A percentile compares a stretch with the other conserved stretches of the same genome.
These are phyloP conservation scores for Saccharata proteae DNA, from an alignment of 2,329 filamentous ascomycete genomes.

Conservation along the genomic window DNA sequence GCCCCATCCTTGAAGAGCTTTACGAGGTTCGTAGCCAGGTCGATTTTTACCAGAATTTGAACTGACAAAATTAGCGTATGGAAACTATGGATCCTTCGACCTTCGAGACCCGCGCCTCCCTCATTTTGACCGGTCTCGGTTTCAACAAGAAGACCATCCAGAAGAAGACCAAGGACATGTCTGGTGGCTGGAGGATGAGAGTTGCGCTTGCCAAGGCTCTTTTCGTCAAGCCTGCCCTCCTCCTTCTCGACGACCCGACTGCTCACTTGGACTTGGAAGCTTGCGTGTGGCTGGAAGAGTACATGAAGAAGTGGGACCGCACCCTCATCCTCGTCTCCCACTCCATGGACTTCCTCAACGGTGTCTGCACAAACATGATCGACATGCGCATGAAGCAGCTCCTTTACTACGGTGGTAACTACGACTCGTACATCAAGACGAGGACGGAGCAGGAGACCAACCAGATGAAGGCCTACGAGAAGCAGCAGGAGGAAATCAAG, in stretches of 20 bases:
- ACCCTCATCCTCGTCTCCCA: constrained; percentile 95
- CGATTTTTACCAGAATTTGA: not conserved
- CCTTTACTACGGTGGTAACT: constrained; percentile 98
- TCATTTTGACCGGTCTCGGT: constrained; percentile 95
- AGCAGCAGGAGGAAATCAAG: constrained; percentile 97
- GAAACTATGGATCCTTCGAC: constrained; percentile 98
- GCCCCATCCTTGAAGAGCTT: constrained; percentile 77
- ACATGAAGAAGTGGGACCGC: constrained; percentile 98
- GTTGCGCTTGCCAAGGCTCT: constrained; percentile 94
- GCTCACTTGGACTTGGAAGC: constrained; percentile 98
- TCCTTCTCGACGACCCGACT: constrained; percentile 94
- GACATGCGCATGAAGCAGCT: constrained; percentile 88
- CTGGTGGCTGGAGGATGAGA: constrained; percentile 99
- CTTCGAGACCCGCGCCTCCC: constrained; percentile 86
- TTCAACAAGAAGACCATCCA: constrained; percentile 98
- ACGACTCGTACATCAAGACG: constrained; percentile 94
- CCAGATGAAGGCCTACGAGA: constrained; percentile 97
- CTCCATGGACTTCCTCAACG: constrained; percentile 98
- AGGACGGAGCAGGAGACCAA: constrained; percentile 88
- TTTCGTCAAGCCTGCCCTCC: constrained; percentile 92
- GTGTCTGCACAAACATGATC: constrained; percentile 96
- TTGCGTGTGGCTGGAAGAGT: constrained; percentile 99
- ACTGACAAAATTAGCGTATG: constrained; percentile 91
- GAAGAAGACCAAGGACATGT: constrained; percentile 99
- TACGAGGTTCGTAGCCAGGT: constrained; percentile 62